Evolutionary conservation across 331 rosid genomes (phyloP).

Genomic region (Rhamnella rubrinervis): DNA sequence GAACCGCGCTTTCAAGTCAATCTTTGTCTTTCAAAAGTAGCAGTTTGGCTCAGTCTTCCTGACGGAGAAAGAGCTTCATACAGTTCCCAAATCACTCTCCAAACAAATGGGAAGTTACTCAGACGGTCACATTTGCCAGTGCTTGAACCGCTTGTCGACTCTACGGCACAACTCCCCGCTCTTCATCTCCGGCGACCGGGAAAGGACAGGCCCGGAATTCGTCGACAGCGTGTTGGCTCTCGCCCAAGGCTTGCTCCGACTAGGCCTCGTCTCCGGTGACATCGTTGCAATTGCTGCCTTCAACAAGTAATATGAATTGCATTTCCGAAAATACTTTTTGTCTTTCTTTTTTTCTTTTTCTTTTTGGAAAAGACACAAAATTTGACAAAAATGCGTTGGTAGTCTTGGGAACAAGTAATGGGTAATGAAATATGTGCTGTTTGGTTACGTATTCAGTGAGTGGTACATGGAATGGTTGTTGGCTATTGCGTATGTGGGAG

Average conservation of each 20-base stretch:
- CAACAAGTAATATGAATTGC: constrained; percentile 50
- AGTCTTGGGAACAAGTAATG: background rate
- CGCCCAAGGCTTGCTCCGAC: constrained; percentile 52
- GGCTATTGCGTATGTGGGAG: constrained; percentile 88
- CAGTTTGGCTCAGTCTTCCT: too few species aligned
- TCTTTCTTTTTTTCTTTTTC: background rate
- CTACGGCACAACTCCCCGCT: constrained; percentile 36
- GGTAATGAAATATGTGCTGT: background rate
- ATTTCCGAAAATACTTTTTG: background rate
- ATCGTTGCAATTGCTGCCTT: constrained; percentile 76
- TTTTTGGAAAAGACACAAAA: background rate
- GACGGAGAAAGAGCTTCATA: background rate
- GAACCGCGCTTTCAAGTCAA: too few species aligned
- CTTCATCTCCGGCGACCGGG: constrained; percentile 39
- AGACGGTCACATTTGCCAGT: constrained; percentile 68
- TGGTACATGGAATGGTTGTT: constrained; percentile 81
- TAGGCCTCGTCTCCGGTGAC: constrained; percentile 61
- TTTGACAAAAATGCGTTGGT: too few species aligned
- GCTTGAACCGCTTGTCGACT: constrained; percentile 54
- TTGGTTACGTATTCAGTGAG: constrained; percentile 44
- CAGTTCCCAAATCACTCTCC: constrained; percentile 4
- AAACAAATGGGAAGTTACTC: constrained; percentile 36
- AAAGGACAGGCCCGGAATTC: constrained; percentile 51
- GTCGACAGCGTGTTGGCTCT: constrained; percentile 49
- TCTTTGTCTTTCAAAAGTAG: too few species aligned